Evolutionary conservation across 495 filamentous ascomycete species (phyloP).

Genomic region (Podospora conica): DNA sequence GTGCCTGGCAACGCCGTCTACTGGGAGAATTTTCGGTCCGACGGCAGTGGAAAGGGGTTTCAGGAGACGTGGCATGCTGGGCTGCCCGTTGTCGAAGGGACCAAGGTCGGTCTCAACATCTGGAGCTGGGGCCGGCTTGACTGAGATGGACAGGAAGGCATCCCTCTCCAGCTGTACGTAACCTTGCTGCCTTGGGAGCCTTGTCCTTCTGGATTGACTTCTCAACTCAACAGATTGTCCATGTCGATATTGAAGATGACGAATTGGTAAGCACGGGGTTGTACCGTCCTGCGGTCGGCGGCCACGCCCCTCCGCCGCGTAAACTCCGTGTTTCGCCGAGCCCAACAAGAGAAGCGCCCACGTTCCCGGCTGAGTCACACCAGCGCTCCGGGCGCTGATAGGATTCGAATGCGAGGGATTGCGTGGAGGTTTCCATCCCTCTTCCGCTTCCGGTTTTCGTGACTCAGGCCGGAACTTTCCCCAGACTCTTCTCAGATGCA

Average conservation of each 20-base stretch:
- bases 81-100: conserved; percentile 37
- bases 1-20: conserved; percentile 43
- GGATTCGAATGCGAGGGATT: neutral
- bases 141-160: neutral
- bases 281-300: neutral
- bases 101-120: conserved; percentile 43
- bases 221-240: neutral
- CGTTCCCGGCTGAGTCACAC: neutral
- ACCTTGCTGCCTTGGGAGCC: neutral
- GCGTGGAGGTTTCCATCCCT: neutral
- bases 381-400: neutral
- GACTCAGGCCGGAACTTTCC: neutral
- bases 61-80: conserved; percentile 46
- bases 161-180: too few relatives aligned
- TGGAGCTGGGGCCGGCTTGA: conserved; percentile 40
- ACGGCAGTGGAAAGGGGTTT: conserved; percentile 38
- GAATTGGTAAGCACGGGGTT: neutral
- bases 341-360: neutral
- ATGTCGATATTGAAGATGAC: neutral
- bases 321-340: neutral
- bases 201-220: neutral
- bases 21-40: conserved; percentile 46
- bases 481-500: neutral
- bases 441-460: neutral
- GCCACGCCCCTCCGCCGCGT: neutral